Evolutionary conservation across 169 alveolate species (phyloP), one percentile per base, ranked within the genome.

Genomic region (Plasmodium vinckei): DNA sequence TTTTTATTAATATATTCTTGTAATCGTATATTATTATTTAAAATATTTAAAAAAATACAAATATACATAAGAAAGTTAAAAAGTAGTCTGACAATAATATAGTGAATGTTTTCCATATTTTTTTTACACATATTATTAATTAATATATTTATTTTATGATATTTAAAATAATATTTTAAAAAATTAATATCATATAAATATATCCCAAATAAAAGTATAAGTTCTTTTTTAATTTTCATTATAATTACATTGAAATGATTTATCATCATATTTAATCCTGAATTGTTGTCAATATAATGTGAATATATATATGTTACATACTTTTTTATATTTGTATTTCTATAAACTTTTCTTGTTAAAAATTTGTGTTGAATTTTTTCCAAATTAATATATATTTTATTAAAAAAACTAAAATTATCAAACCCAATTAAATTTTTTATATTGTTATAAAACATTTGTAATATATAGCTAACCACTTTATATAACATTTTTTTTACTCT

Each of bases 91-190:
- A 79, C 39, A 33, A 79, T 79, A 17, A 13, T 79, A 15, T 79
- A 79, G 46, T 79, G 89, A 19, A 79, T 67, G 9, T 79, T 64
- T 64, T 67, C 54, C 10, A 79, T 21, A 42, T 19, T 56, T 39
- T 53, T 39, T 5, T 47, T 79, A 33, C 13, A 49, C 25, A 51
- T 19, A 17, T 39, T 47, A 44, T 15, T 39, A 54, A 15, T 51
- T 15, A 15, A 2, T 65, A 79, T 60, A 6, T 15, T 33, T 65
- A 15, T 42, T 9, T 79, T 79, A 51, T 79, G 39, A 54, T 65
- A 68, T 60, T 57, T 79, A 79, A 79, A 79, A 79, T 39, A 79
- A 67, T 79, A 79, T 42, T 53, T 79, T 72, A 79, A 23, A 65
- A 33, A 67, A 13, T 47, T 27, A 21, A 79, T 79, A 17, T 79